Evolutionary conservation across 2,329 filamentous ascomycete genomes (phyloP), one percentile per base, ranked within the genome.

Genomic region (Colletotrichum theobromicola): DNA sequence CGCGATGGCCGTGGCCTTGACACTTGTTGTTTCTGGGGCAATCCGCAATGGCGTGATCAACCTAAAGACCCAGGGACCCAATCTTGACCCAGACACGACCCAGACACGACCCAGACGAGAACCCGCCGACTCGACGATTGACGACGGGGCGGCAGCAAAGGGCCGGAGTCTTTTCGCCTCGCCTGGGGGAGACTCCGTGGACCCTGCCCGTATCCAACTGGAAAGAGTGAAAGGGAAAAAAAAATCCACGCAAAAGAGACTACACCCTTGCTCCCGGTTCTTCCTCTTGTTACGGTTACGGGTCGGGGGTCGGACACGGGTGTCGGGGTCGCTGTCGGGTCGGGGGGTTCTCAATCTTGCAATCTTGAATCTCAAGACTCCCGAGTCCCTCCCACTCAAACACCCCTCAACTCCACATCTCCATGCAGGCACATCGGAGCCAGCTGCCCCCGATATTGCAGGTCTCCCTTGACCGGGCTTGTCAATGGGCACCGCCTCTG

Each of bases 381-480:
- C 42, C 42, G 42, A 46, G 42, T 46, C 42, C 42, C 42, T 46
- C 42, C 42, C 42, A 46, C 42, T 46, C 30, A 60, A 60, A 8
- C 57, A 68, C 53, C 61, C 55, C 68, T 66, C 70, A 63, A 70
- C 72, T 57, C 58, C 72, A 74, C 62, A 35, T 74, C 68, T 72
- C 62, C 68, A 72, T 58, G 30, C 28, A 64, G 50, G 61, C 66
- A 74, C 68, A 72, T 67, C 72, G 72, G 72, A 74, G 46, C 62
- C 55, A 67, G 72, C 62, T 62, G 30, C 15, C 68, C 26, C 72
- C 72, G 72, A 74, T 67, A 74, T 74, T 74, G 62, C 72, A 74
- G 72, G 72, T 61, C 32, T 34, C 50, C 35, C 42, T 61, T 15
- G 72, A 62, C 72, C 34, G 28, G 46, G 46, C 28, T 53, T 15